Conservation (phyloP, 140 eudicot species). For the Flaveria floridana region DNA sequence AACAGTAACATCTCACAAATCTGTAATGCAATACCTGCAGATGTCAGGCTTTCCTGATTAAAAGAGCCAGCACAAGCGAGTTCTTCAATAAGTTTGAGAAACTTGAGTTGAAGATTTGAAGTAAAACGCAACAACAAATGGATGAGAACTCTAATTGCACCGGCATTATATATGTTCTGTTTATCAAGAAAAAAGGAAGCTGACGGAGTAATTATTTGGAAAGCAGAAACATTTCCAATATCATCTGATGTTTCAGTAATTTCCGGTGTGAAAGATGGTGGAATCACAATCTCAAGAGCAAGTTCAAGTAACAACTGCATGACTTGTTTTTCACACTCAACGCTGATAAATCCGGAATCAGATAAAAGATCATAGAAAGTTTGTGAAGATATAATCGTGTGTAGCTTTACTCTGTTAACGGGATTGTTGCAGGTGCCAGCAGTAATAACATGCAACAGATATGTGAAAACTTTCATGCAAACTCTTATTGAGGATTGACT, state of each 20-base stretch:
- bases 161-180: slow-evolving; percentile 78
- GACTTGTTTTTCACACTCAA: slow-evolving; percentile 81
- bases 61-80: slow-evolving; percentile 84
- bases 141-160: slow-evolving; percentile 76
- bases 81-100: slow-evolving; percentile 61
- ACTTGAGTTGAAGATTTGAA: slow-evolving; percentile 81
- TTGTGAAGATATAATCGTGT: slow-evolving; percentile 61
- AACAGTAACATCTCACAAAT: slow-evolving; percentile 18
- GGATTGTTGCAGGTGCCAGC: slow-evolving; percentile 71
- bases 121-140: slow-evolving; percentile 77
- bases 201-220: slow-evolving; percentile 52
- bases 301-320: slow-evolving; percentile 82
- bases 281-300: slow-evolving; percentile 86
- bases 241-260: slow-evolving; percentile 39
- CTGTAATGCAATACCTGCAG: slow-evolving; percentile 61
- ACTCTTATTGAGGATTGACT: slow-evolving; percentile 38
- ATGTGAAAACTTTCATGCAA: slow-evolving; percentile 66
- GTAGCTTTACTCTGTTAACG: slow-evolving; percentile 73
- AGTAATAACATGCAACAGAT: slow-evolving; percentile 75
- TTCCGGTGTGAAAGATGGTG: slow-evolving; percentile 70
- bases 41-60: slow-evolving; percentile 93
- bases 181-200: slow-evolving; percentile 56
- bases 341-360: slow-evolving; percentile 84
- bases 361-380: slow-evolving; percentile 74
- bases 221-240: slow-evolving; percentile 41